Conservation (phyloP, 2,329 filamentous ascomycete species). For the Aspergillus jensenii region DNA sequence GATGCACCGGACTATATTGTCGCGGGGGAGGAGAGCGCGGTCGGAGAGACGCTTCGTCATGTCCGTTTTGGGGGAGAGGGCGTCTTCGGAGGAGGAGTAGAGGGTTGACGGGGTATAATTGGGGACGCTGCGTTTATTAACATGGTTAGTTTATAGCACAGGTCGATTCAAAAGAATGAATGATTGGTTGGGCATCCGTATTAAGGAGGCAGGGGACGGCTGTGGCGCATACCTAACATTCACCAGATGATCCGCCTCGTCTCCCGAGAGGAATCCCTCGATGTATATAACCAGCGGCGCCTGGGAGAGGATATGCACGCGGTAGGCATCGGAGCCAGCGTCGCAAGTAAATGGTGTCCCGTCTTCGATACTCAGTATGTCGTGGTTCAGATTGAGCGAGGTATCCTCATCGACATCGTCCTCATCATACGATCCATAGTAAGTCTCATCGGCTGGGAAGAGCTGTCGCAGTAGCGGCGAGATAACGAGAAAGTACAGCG, state of each 20-base stretch:
- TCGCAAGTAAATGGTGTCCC: conserved; percentile 27
- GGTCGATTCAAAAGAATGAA: no score
- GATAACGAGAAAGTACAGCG: conserved; percentile 37
- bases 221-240: conserved; percentile 48
- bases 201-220: background rate
- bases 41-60: conserved; percentile 54
- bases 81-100: conserved; percentile 39
- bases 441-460: conserved; percentile 18
- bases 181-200: no score
- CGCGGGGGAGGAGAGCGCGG: conserved; percentile 47
- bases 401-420: background rate
- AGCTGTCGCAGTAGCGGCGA: conserved; percentile 31
- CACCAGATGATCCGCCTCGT: conserved; percentile 53
- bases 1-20: conserved; percentile 56
- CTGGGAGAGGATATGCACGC: conserved; percentile 51
- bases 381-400: conserved; percentile 19
- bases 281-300: conserved; percentile 60
- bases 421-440: conserved; percentile 14
- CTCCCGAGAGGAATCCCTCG: conserved; percentile 52
- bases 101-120: conserved; percentile 55
- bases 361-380: conserved; percentile 37
- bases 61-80: conserved; percentile 49
- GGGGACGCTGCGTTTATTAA: conserved; percentile 27
- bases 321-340: conserved; percentile 22
- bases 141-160: background rate